Evolutionary conservation across 176 grass and related monocot genomes (phyloP).

Genomic region (Lolium multiflorum): DNA sequence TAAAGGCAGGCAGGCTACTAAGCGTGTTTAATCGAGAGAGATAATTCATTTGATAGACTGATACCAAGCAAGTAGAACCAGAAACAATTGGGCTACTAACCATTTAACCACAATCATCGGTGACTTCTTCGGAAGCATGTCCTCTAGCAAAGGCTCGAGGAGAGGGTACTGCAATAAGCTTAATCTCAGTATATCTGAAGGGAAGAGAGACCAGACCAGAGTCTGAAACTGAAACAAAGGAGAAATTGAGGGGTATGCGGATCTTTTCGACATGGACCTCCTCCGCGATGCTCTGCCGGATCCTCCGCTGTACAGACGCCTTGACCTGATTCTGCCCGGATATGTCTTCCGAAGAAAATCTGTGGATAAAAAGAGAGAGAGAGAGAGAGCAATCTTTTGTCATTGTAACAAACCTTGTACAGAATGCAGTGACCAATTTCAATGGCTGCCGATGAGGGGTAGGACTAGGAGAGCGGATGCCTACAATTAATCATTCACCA

Average conservation of each 20-base stretch:
- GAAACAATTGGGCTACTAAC: conserved; percentile 45
- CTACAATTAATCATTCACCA: no score
- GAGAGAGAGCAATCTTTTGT: background rate
- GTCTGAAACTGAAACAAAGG: conserved; percentile 25
- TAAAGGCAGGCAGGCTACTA: background rate
- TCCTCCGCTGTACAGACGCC: conserved; percentile 80
- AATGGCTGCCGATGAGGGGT: no score
- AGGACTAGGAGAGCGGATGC: background rate
- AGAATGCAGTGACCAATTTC: no score
- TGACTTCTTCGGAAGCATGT: conserved; percentile 89
- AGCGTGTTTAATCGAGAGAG: background rate
- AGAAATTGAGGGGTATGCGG: background rate
- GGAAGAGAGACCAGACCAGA: background rate
- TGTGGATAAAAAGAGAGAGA: conserved; percentile 29
- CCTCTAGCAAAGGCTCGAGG: conserved; percentile 90
- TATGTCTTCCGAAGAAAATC: conserved; percentile 93
- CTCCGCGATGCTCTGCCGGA: conserved; percentile 92
- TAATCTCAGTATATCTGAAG: conserved; percentile 4
- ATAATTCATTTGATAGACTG: no score
- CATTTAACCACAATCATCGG: conserved; percentile 95
- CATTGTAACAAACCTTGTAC: background rate
- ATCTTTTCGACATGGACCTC: conserved; percentile 46
- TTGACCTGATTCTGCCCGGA: conserved; percentile 99
- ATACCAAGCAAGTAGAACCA: background rate
- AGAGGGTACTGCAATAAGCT: conserved; percentile 72